Base-by-base conservation (phyloP, 169 alveolate species). In the Condylostoma magnum region DNA sequence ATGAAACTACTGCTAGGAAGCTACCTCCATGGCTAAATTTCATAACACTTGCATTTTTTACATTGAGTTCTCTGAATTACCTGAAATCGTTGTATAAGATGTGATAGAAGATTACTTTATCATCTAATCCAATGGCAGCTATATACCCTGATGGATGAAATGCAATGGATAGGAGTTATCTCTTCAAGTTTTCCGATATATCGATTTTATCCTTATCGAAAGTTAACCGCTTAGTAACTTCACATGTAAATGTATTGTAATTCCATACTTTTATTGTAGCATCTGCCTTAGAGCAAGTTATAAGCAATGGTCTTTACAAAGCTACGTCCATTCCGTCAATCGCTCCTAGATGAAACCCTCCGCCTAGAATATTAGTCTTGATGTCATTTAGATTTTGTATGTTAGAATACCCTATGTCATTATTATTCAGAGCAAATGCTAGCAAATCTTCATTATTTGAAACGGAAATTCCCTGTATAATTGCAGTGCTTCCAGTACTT, bases 101-200 rank as follows among this genome's bases (percentile, higher is more conserved):
- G 76, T 89, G 95, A 67, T 79, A 86, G 18, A 92, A 76, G 33
- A 93, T 77, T 4, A 92, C 72, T 76, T 80, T 86, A 72, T 92
- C 97, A 12, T 73, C 34, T 70, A 89, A 90, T 18, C 92, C 85
- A 8, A 85, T 90, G 0, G 97, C 97, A 22, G 87, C 54, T 67
- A 82, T 83, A 79, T 84, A 92, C 28, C 96, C 96, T 37, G 85
- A 68, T 8, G 96, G 96, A 68, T 92, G 96, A 34, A 92, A 68
- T 18, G 94, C 93, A 8, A 86, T 84, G 27, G 56, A 38, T n/a
- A 37, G 37, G 10, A 55, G 71, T 27, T 38, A 0, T 0, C 85
- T 76, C 25, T 78, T 63, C 6, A 88, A 60, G 2, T 77, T 89
- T 68, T 68, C 80, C 34, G 25, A 30, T 18, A 33, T 28, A 28